Percentiles rank a stretch among this genome's conserved stretches.
These are phyloP conservation scores for Blepharisma stoltei DNA, from an alignment of 73 alveolate species.

Conservation along the genomic window DNA sequence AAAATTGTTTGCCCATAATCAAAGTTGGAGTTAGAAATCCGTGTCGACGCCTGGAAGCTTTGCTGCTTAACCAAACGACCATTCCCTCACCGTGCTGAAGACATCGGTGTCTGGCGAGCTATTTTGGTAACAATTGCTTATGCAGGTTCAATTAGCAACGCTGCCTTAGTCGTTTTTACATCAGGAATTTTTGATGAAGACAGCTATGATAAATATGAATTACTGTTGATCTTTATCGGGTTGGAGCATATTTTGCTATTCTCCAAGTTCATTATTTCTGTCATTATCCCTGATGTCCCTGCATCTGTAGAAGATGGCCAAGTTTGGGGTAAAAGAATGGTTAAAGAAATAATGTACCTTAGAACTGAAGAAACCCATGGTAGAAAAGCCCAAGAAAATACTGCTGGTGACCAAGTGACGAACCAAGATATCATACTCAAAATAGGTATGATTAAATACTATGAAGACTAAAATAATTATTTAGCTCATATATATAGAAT, in stretches of 20 bases:
- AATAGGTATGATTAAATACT: too few species aligned
- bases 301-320: neutral
- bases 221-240: neutral
- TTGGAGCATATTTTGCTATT: constrained; percentile 1
- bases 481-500: too few species aligned
- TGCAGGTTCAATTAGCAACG: constrained; percentile 24
- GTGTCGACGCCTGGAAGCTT: constrained; percentile 31
- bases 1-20: too few species aligned
- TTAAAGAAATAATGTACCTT: neutral
- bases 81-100: constrained; percentile 12
- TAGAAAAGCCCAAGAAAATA: too few species aligned
- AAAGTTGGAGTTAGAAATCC: too few species aligned
- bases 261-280: neutral
- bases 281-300: constrained; percentile 23
- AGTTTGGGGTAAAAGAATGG: constrained; percentile 10
- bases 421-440: too few species aligned
- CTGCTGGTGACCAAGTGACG: too few species aligned
- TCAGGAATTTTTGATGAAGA: neutral
- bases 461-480: too few species aligned
- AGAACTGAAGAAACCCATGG: too few species aligned
- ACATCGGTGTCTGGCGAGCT: constrained; percentile 27
- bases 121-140: constrained; percentile 14
- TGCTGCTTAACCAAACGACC: constrained; percentile 22
- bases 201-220: neutral
- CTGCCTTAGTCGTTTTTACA: constrained; percentile 19